Conservation (phyloP, 345 rosid species). For the Arabidopsis thaliana region TAIR10.1 NC_003070.9:24663001-24663500, state of each 20-base stretch:
- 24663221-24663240: neutral
- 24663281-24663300: neutral
- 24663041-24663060: neutral
- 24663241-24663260: neutral
- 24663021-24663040: neutral
- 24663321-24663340: too few relatives aligned
- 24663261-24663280: neutral
- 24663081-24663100: neutral
- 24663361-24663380: too few relatives aligned
- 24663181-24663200: neutral
- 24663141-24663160: neutral
- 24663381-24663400: too few relatives aligned
- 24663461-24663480: too few relatives aligned
- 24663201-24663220: neutral
- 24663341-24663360: too few relatives aligned
- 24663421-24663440: too few relatives aligned
- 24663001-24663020: neutral
- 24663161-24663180: neutral
- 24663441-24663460: too few relatives aligned
- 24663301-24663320: too few relatives aligned
- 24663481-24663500: too few relatives aligned
- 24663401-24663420: too few relatives aligned
- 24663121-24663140: constrained; percentile 1
- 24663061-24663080: constrained; percentile 17
- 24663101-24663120: neutral